These are phyloP conservation scores for Phytophthora agathidicida DNA, from an alignment of 352 stramenopile species.

Conservation along the genomic window DNA sequence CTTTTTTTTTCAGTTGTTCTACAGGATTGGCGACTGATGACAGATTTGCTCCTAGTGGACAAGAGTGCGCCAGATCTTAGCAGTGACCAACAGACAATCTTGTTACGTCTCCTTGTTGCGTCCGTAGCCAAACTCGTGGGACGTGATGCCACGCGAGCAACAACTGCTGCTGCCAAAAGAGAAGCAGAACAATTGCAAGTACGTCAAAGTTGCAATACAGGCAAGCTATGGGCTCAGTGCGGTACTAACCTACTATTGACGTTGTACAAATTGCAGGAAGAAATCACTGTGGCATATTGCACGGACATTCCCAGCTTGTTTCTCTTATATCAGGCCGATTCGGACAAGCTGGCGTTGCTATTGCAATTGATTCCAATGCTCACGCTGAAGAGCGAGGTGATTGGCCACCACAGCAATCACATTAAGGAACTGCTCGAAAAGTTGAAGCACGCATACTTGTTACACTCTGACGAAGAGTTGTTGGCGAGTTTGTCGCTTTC, in stretches of 20 bases:
- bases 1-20: slow-evolving; percentile 73
- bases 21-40: slow-evolving; percentile 80
- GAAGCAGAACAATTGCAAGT: slow-evolving; percentile 59
- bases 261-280: slow-evolving; percentile 45
- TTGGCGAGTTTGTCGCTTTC: slow-evolving; percentile 71
- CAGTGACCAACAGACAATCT: slow-evolving; percentile 79
- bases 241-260: neutral
- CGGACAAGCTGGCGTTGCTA: slow-evolving; percentile 77
- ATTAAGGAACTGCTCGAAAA: slow-evolving; percentile 81
- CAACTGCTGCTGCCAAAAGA: slow-evolving; percentile 47
- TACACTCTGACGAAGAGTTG: slow-evolving; percentile 72
- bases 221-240: too few relatives aligned
- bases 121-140: slow-evolving; percentile 66
- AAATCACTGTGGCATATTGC: slow-evolving; percentile 81
- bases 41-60: slow-evolving; percentile 76
- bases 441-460: slow-evolving; percentile 71
- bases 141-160: slow-evolving; percentile 31
- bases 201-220: too few relatives aligned
- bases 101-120: slow-evolving; percentile 75
- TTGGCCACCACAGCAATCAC: slow-evolving; percentile 67
- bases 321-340: slow-evolving; percentile 76
- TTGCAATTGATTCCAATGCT: slow-evolving; percentile 82
- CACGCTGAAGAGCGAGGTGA: slow-evolving; percentile 61
- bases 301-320: slow-evolving; percentile 83
- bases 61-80: slow-evolving; percentile 83